phyloP scores from a whole-genome alignment of 148 eudicot genomes.

The Mesembryanthemum crystallinum region DNA sequence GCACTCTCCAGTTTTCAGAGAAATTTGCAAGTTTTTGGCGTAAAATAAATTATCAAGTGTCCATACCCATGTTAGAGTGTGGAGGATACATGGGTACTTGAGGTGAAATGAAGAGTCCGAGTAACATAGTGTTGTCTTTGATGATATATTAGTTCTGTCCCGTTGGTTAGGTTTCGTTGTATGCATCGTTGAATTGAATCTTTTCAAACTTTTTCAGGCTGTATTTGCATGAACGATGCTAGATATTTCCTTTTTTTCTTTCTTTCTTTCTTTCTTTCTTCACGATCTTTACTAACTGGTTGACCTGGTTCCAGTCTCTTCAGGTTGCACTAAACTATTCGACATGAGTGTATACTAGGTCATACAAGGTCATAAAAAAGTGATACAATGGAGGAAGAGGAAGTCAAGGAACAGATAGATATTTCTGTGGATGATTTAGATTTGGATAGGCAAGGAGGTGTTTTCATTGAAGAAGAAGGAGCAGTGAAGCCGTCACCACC shows the following conservation, averaged over 20 bases:
- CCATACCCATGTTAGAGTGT: no score
- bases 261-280: no score
- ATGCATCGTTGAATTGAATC: not conserved
- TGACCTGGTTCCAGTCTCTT: slow-evolving; percentile 12
- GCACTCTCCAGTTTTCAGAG: no score
- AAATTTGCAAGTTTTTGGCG: no score
- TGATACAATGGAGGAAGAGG: slow-evolving; percentile 61
- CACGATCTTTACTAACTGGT: not conserved
- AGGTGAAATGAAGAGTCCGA: no score
- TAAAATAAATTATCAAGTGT: no score
- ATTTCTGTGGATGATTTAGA: slow-evolving; percentile 31
- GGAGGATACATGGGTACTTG: no score
- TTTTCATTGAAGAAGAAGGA: slow-evolving; percentile 29
- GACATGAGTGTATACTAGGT: slow-evolving; percentile 33
- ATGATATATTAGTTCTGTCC: not conserved
- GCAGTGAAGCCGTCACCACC: slow-evolving; percentile 19
- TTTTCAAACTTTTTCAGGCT: not conserved
- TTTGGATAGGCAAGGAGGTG: slow-evolving; percentile 32
- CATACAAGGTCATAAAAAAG: slow-evolving; percentile 23
- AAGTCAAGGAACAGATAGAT: slow-evolving; percentile 38
- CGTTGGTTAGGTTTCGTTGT: not conserved
- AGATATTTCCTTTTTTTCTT: not conserved
- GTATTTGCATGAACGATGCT: not conserved
- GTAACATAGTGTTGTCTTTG: no score
- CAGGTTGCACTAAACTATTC: slow-evolving; percentile 29